Conservation (phyloP, 2,329 filamentous ascomycete species). For the Colletotrichum shisoi region DNA sequence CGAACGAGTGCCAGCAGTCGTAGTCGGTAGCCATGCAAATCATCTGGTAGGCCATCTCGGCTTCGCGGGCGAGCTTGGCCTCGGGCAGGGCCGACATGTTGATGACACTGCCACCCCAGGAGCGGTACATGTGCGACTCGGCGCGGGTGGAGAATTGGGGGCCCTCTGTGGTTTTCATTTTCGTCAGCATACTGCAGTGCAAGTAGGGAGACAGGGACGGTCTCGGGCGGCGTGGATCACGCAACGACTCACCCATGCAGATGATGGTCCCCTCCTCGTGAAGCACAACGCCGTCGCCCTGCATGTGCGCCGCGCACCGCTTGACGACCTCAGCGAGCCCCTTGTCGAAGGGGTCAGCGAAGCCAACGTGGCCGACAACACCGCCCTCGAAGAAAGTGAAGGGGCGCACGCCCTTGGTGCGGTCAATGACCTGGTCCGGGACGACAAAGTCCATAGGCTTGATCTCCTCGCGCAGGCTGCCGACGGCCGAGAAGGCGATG, state of each 20-base stretch:
- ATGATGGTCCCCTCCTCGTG: slow-evolving; percentile 86
- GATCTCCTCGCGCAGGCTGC: slow-evolving; percentile 89
- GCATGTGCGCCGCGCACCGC: slow-evolving; percentile 75
- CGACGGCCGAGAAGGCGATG: slow-evolving; percentile 94
- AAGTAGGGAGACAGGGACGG: neutral
- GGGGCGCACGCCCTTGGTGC: slow-evolving; percentile 91
- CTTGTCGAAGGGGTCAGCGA: slow-evolving; percentile 93
- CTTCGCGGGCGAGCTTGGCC: slow-evolving; percentile 93
- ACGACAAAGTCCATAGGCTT: slow-evolving; percentile 96
- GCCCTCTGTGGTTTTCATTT: slow-evolving; percentile 69
- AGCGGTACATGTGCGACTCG: slow-evolving; percentile 93
- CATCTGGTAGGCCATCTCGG: slow-evolving; percentile 96
- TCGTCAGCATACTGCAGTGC: slow-evolving; percentile 2
- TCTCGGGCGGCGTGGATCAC: neutral
- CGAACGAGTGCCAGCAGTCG: slow-evolving; percentile 91
- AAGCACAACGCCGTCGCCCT: slow-evolving; percentile 83
- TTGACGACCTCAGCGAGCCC: slow-evolving; percentile 78
- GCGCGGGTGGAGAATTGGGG: slow-evolving; percentile 97
- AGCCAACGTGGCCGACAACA: slow-evolving; percentile 91
- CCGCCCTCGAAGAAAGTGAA: slow-evolving; percentile 96
- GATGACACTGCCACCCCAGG: slow-evolving; percentile 93
- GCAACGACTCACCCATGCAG: slow-evolving; percentile 77
- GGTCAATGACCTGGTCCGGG: slow-evolving; percentile 95
- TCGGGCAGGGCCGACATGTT: slow-evolving; percentile 98
- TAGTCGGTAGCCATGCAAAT: slow-evolving; percentile 99